phyloP scores from a whole-genome alignment of 2,329 filamentous ascomycete genomes.

The Huntiella omanensis region DNA sequence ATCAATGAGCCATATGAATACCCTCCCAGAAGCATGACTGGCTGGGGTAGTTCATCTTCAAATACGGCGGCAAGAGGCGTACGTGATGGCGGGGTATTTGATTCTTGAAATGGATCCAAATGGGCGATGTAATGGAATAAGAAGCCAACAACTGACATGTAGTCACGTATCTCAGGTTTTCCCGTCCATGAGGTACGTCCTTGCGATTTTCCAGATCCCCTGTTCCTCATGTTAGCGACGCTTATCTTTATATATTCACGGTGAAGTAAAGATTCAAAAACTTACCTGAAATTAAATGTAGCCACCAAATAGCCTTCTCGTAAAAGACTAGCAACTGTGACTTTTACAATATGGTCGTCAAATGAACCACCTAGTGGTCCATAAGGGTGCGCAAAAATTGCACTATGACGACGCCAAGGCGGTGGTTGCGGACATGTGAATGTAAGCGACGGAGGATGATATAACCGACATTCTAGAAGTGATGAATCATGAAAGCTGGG shows the following conservation, averaged over 20 bases:
- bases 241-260: background rate
- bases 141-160: constrained; percentile 65
- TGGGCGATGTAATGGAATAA: constrained; percentile 52
- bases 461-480: constrained; percentile 63
- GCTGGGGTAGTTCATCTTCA: constrained; percentile 11
- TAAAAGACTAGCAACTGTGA: constrained; percentile 45
- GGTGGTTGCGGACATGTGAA: constrained; percentile 17
- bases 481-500: constrained; percentile 64
- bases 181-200: constrained; percentile 78
- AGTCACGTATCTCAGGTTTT: constrained; percentile 64
- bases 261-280: constrained; percentile 1
- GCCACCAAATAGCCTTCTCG: constrained; percentile 53
- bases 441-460: constrained; percentile 41
- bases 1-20: constrained; percentile 88
- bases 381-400: constrained; percentile 76
- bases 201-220: constrained; percentile 56
- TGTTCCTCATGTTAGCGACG: constrained; percentile 18
- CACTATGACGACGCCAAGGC: constrained; percentile 30
- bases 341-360: constrained; percentile 63
- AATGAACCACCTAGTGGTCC: constrained; percentile 70
- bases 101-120: constrained; percentile 24
- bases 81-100: background rate
- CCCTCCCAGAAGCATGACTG: constrained; percentile 45
- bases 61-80: background rate
- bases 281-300: constrained; percentile 78